Evolutionary conservation across 306 rosid species (phyloP).

Genomic region (Gastrolobium bilobum): DNA sequence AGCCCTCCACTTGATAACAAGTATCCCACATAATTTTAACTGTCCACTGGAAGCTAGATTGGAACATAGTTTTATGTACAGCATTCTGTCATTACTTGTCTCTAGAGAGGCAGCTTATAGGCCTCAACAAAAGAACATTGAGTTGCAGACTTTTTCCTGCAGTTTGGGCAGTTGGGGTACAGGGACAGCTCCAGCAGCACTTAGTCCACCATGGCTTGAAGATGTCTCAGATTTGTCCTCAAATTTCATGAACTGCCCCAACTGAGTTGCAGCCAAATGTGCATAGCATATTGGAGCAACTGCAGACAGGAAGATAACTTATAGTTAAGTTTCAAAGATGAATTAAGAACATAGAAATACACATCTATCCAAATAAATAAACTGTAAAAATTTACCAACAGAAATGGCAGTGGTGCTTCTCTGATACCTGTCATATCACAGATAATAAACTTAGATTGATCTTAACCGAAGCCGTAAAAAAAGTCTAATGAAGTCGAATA

Average conservation of each 20-base stretch:
- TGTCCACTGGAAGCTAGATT: neutral
- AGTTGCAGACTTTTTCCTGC: constrained; percentile 72
- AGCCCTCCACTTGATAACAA: neutral
- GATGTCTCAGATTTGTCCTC: constrained; percentile 87
- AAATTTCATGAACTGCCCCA: constrained; percentile 82
- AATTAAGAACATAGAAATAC: neutral
- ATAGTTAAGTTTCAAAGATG: neutral
- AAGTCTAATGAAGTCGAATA: constrained; percentile 16
- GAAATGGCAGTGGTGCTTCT: constrained; percentile 97
- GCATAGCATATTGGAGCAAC: constrained; percentile 97
- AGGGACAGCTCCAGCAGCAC: constrained; percentile 74
- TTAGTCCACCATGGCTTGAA: constrained; percentile 82
- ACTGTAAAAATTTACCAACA: constrained; percentile 64
- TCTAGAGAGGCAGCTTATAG: constrained; percentile 1
- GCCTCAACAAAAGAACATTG: constrained; percentile 88
- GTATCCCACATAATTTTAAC: constrained; percentile 13
- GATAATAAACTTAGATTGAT: constrained; percentile 7
- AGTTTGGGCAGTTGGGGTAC: constrained; percentile 83
- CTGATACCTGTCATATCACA: constrained; percentile 75
- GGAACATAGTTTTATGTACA: constrained; percentile 48
- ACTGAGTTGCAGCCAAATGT: constrained; percentile 87
- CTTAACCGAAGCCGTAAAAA: neutral
- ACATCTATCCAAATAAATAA: neutral
- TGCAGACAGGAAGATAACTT: constrained; percentile 41
- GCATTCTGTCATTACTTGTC: neutral